phyloP scores from a whole-genome alignment of 164 flowering plant species.

The Magnolia officinalis region DNA sequence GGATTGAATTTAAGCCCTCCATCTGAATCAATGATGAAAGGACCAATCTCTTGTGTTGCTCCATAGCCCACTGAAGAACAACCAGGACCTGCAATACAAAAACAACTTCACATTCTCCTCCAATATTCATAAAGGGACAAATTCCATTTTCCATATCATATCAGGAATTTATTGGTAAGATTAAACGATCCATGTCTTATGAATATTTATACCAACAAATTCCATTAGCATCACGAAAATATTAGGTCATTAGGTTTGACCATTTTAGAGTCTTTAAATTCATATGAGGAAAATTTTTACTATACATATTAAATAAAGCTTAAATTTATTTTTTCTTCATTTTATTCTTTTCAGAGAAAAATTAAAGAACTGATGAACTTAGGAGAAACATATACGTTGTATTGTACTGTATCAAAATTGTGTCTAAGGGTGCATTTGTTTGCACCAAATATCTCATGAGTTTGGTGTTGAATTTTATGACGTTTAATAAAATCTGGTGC shows the following conservation, averaged over 20 bases:
- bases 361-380: too few species aligned
- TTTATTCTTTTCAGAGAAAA: too few species aligned
- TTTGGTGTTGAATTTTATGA: too few species aligned
- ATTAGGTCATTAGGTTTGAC: neutral
- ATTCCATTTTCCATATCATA: slow-evolving; percentile 27
- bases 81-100: slow-evolving; percentile 78
- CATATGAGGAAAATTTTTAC: too few species aligned
- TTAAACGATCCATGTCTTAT: neutral
- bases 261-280: neutral
- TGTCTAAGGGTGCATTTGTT: too few species aligned
- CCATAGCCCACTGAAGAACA: slow-evolving; percentile 99
- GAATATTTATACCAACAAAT: neutral
- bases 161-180: neutral
- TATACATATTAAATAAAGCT: too few species aligned
- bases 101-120: neutral
- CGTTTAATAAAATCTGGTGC: too few species aligned
- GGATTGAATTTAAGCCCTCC: slow-evolving; percentile 63
- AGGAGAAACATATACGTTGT: too few species aligned
- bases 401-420: too few species aligned
- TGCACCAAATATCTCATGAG: too few species aligned
- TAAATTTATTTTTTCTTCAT: too few species aligned
- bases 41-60: slow-evolving; percentile 98
- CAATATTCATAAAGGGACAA: neutral
- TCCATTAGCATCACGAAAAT: too few species aligned
- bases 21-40: slow-evolving; percentile 64